Evolutionary conservation across 805 yeast genomes (phyloP).

Genomic region (Kluyveromyces lactis): DNA sequence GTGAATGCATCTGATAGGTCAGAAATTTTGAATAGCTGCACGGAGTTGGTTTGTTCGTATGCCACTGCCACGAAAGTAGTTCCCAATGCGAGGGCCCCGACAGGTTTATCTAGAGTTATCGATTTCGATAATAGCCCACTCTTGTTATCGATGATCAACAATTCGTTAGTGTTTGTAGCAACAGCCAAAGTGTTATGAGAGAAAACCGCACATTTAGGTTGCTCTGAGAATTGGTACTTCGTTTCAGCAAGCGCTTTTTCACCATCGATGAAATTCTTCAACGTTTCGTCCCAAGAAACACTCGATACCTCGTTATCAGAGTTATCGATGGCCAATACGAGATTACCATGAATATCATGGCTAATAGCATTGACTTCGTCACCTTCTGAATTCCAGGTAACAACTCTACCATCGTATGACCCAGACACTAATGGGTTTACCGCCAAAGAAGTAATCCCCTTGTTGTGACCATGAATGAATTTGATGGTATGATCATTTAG

Average conservation of each 20-base stretch:
- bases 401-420: conserved; percentile 71
- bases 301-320: conserved; percentile 34
- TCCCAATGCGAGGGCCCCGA: conserved; percentile 40
- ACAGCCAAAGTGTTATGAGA: conserved; percentile 33
- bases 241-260: conserved; percentile 5
- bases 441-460: conserved; percentile 58
- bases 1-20: conserved; percentile 27
- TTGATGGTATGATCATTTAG: conserved; percentile 27
- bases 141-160: conserved; percentile 28
- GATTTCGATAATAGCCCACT: conserved; percentile 26
- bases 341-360: conserved; percentile 49
- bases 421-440: conserved; percentile 44
- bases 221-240: conserved; percentile 31
- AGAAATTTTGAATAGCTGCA: conserved; percentile 33
- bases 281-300: conserved; percentile 86
- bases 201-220: conserved; percentile 42
- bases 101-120: conserved; percentile 30
- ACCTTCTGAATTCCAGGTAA: conserved; percentile 47
- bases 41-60: conserved; percentile 31
- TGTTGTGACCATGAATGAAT: conserved; percentile 70
- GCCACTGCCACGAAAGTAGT: conserved; percentile 42
- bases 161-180: conserved; percentile 37
- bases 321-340: conserved; percentile 46
- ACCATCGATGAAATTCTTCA: conserved; percentile 35
- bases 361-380: conserved; percentile 14